A percentile compares a stretch with the other conserved stretches of the same genome.
Conservation (phyloP, 2,329 filamentous ascomycete genomes). For the Colletotrichum kahawae region DNA sequence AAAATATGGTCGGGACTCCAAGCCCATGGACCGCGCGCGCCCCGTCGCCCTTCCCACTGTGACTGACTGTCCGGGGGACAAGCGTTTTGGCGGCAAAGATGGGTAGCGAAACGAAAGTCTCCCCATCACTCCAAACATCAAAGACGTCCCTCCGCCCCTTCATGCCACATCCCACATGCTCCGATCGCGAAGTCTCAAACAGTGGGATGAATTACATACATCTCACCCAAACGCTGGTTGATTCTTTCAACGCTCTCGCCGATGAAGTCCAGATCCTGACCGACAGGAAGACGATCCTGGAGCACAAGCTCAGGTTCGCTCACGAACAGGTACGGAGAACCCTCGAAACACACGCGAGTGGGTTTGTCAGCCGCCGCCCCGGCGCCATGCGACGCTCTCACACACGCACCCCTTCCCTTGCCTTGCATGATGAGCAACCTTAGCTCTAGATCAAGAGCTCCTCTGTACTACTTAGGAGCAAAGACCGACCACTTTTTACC, state of each 20-base stretch:
- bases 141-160: constrained; percentile 10
- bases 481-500: constrained; percentile 64
- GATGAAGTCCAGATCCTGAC: constrained; percentile 68
- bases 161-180: constrained; percentile 19
- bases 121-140: constrained; percentile 13
- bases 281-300: constrained; percentile 68
- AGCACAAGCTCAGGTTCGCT: constrained; percentile 70
- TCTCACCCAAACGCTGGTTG: constrained; percentile 62
- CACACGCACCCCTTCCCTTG: constrained; percentile 13
- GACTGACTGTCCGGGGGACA: not conserved
- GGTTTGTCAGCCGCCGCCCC: constrained; percentile 18
- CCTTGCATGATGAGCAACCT: constrained; percentile 50
- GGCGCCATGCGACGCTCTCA: constrained; percentile 1
- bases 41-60: not conserved
- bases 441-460: constrained; percentile 89
- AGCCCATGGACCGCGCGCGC: not conserved
- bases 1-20: constrained; percentile 16
- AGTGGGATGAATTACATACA: constrained; percentile 47
- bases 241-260: constrained; percentile 69
- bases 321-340: constrained; percentile 65
- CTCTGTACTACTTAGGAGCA: constrained; percentile 46
- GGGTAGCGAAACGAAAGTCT: constrained; percentile 17
- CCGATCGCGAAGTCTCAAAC: constrained; percentile 18
- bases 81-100: constrained; percentile 12
- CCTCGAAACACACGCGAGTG: not conserved